Conservation (phyloP, 2,329 filamentous ascomycete species). For the Exophiala sp. region DNA sequence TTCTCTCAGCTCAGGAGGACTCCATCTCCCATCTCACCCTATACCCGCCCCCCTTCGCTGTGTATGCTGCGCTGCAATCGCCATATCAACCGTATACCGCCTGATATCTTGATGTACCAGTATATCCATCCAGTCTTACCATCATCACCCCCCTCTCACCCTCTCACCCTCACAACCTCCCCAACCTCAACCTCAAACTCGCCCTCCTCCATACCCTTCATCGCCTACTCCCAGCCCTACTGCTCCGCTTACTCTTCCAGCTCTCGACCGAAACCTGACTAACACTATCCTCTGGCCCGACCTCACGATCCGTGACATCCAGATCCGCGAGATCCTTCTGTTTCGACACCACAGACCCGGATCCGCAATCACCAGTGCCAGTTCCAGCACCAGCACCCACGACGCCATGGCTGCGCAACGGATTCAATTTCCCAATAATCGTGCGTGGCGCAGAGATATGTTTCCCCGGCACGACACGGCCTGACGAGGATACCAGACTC, state of each 20-base stretch:
- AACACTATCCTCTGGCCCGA: conserved; percentile 27
- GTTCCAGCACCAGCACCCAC: neutral
- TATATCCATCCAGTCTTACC: no score
- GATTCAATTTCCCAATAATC: conserved; percentile 25
- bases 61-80: no score
- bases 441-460: conserved; percentile 15
- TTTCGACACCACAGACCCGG: conserved; percentile 19
- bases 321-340: conserved; percentile 22
- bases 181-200: neutral
- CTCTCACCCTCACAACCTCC: neutral
- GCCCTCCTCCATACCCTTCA: neutral
- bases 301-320: conserved; percentile 23
- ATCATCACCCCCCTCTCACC: no score
- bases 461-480: conserved; percentile 4
- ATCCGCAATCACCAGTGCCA: neutral
- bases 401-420: neutral
- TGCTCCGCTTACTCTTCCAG: conserved; percentile 10
- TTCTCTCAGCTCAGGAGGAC: no score
- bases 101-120: no score
- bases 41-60: no score
- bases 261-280: conserved; percentile 26
- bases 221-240: neutral
- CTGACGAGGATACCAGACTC: conserved; percentile 18
- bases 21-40: no score
- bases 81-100: no score